Conservation (phyloP, 73 alveolate species). For the Paramecium sexaurelia region DNA sequence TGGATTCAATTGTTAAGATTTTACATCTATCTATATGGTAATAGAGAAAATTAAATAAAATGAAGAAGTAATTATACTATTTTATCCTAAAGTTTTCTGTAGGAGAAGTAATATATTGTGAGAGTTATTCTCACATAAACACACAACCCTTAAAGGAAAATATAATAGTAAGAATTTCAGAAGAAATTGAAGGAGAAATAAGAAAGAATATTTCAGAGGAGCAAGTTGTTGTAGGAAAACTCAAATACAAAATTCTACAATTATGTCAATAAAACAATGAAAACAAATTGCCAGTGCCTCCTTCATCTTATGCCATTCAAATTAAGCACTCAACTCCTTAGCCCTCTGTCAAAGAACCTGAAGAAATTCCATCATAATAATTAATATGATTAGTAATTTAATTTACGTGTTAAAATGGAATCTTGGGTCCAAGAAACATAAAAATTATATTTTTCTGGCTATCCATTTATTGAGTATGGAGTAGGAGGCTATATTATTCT, state of each 20-base stretch:
- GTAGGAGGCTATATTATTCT: constrained; percentile 32
- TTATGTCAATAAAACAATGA: background rate
- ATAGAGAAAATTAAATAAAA: constrained; percentile 22
- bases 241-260: background rate
- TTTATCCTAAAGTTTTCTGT: background rate
- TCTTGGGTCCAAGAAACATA: background rate
- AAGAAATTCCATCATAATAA: constrained; percentile 32
- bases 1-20: background rate
- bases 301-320: constrained; percentile 11
- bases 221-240: background rate
- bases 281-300: background rate
- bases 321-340: background rate
- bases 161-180: background rate
- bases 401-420: constrained; percentile 27
- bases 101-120: constrained; percentile 1
- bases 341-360: constrained; percentile 20
- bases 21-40: background rate
- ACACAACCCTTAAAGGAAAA: background rate
- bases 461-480: constrained; percentile 49
- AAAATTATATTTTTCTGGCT: background rate
- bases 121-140: constrained; percentile 15
- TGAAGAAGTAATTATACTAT: background rate
- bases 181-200: constrained; percentile 7
- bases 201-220: constrained; percentile 29
- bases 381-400: constrained; percentile 12